Evolutionary conservation across 805 yeast genomes (phyloP), one percentile per base, ranked within the genome.

Genomic region (Hanseniaspora jakobsenii): DNA sequence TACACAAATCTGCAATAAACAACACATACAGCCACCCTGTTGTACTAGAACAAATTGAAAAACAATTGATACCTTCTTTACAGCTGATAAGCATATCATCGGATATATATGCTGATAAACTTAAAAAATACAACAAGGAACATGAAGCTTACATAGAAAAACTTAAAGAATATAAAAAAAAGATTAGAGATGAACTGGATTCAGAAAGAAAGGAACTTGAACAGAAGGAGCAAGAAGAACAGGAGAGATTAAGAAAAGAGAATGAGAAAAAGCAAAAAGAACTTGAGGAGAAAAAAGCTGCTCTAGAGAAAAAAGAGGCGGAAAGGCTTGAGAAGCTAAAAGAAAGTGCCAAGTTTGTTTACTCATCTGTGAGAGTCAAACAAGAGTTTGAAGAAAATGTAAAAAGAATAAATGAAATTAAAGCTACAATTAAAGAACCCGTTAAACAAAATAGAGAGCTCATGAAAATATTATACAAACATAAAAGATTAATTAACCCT

Each of bases 401-500:
- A 49, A 56, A 66, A 36, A 70, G 67, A 51, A 78, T 78, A 28
- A 55, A 55, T 9, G 69, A 72, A 32, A 81, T 84, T 49, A 83
- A 86, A 55, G 50, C 50, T 1, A 67, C 73, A 17, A 67, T 87
- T 12, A 77, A 76, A 3, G 69, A 65, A 10, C 73, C 73, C 8
- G 69, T 85, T 26, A 64, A 68, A 30, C 57, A 60, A n/a, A 67
- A 78, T 52, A 70, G 72, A 22, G 71, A 65, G 24, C 55, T 72
- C 29, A 78, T 78, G 52, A 73, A 71, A 38, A 56, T 60, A n/a
- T 69, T 77, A 28, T 68, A 71, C 16, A 69, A 70, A n/a, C 70
- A 76, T 45, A 80, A 79, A 55, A 67, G 95, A 39, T 76, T 78
- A 53, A 75, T 91, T 52, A 84, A 84, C 55, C 91, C 95, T 5